A percentile compares a stretch with the other conserved stretches of the same genome.
phyloP scores from a whole-genome alignment of 108 stramenopile genomes.

The Fistulifera pelliculosa region DNA sequence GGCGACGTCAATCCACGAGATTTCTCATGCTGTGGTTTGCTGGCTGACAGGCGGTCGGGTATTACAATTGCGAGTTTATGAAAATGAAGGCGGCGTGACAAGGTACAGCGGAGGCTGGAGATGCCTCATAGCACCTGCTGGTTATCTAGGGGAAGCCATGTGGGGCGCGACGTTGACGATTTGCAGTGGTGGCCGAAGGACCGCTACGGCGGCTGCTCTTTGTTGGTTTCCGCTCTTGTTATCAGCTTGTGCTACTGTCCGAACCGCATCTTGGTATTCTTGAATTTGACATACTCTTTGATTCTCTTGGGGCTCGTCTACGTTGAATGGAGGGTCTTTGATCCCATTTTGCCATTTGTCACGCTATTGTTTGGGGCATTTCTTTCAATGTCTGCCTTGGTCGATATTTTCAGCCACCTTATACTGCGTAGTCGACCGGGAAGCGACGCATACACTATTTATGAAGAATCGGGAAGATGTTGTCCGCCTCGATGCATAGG shows the following conservation, averaged over 20 bases:
- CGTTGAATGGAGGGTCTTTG: conserved; percentile 51
- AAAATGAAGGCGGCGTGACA: conserved; percentile 55
- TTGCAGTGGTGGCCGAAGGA: conserved; percentile 51
- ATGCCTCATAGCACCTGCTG: conserved; percentile 43
- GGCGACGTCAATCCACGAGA: conserved; percentile 54
- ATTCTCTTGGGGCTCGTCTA: conserved; percentile 40
- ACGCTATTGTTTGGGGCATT: conserved; percentile 77
- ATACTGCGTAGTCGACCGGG: conserved; percentile 40
- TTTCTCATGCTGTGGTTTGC: conserved; percentile 56
- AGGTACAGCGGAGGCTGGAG: conserved; percentile 51
- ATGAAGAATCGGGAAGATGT: conserved; percentile 42
- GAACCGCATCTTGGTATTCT: conserved; percentile 44
- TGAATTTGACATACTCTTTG: conserved; percentile 49
- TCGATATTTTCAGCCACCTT: conserved; percentile 69
- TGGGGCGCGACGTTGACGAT: conserved; percentile 61
- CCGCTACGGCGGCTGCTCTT: conserved; percentile 39
- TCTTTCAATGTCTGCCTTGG: conserved; percentile 60
- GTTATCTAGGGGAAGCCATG: conserved; percentile 51
- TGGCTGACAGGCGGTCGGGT: conserved; percentile 59
- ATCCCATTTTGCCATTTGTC: conserved; percentile 61
- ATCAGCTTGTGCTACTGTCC: conserved; percentile 51
- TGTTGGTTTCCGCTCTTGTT: conserved; percentile 49
- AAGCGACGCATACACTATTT: conserved; percentile 61
- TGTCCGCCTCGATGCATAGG: conserved; percentile 57
- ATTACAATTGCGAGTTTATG: conserved; percentile 39